A percentile compares a stretch with the other conserved stretches of the same genome.
Evolutionary conservation across 352 stramenopile species (phyloP).

Genomic region (Globisporangium parvum): DNA sequence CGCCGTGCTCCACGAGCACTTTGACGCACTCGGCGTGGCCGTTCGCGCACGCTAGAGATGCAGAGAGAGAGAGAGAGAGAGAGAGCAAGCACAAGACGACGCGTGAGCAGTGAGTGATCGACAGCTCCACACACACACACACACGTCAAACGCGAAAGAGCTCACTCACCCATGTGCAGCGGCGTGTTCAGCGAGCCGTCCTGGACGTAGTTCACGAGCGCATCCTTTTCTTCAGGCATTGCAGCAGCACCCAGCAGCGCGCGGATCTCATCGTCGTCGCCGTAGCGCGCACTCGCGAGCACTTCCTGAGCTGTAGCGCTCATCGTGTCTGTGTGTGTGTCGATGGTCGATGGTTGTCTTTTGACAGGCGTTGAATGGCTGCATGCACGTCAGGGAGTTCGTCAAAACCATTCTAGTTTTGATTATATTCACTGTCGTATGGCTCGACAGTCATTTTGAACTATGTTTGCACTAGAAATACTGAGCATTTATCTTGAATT

Average conservation of each 20-base stretch:
- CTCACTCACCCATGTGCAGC: slow-evolving; percentile 78
- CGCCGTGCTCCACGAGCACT: slow-evolving; percentile 45
- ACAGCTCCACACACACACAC: too few relatives aligned
- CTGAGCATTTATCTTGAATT: too few relatives aligned
- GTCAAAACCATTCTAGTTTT: too few relatives aligned
- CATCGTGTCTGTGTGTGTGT: background rate
- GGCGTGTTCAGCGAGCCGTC: slow-evolving; percentile 71
- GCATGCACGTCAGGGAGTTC: too few relatives aligned
- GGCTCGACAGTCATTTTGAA: too few relatives aligned
- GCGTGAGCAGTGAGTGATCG: background rate
- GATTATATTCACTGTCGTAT: too few relatives aligned
- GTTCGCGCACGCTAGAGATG: slow-evolving; percentile 65
- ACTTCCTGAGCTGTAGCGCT: slow-evolving; percentile 41
- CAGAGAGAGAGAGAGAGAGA: background rate
- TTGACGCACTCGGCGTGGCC: slow-evolving; percentile 60
- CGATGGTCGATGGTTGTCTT: background rate
- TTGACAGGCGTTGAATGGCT: too few relatives aligned
- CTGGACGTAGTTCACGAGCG: slow-evolving; percentile 70
- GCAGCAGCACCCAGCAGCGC: slow-evolving; percentile 25
- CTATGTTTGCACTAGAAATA: too few relatives aligned
- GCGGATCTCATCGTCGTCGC: slow-evolving; percentile 59
- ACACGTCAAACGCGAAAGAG: background rate
- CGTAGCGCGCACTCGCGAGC: slow-evolving; percentile 65
- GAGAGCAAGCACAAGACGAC: slow-evolving; percentile 1
- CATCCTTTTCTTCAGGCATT: slow-evolving; percentile 14